These are phyloP conservation scores for Dinochytrium kinnereticum DNA, from an alignment of 371 early-diverging fungal species.

Conservation along the genomic window DNA sequence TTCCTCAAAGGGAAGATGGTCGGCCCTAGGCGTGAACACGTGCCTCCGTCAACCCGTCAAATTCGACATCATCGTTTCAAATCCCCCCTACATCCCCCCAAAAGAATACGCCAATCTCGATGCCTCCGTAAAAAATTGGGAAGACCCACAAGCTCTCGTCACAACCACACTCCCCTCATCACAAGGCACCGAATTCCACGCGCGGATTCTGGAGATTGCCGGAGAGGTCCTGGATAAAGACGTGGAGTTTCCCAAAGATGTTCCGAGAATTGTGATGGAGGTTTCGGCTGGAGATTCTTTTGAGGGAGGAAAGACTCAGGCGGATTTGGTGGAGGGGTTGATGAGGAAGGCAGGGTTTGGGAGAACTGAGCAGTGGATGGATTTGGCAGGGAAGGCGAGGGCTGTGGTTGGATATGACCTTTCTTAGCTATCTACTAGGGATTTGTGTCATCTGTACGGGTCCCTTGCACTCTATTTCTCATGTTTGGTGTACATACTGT, in stretches of 20 bases:
- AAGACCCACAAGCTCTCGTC: slow-evolving; percentile 80
- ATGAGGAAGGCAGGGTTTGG: slow-evolving; percentile 60
- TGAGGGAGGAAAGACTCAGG: slow-evolving; percentile 50
- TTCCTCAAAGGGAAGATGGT: background rate
- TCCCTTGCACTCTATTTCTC: too few species aligned
- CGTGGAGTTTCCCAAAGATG: slow-evolving; percentile 25
- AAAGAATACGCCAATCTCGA: slow-evolving; percentile 70
- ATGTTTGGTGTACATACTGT: too few species aligned
- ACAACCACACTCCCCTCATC: slow-evolving; percentile 55
- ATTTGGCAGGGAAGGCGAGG: slow-evolving; percentile 71
- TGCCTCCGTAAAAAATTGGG: slow-evolving; percentile 81
- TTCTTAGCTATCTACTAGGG: too few species aligned
- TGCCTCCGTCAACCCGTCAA: slow-evolving; percentile 6
- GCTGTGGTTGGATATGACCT: slow-evolving; percentile 47
- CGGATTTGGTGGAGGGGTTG: slow-evolving; percentile 44
- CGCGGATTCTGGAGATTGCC: slow-evolving; percentile 47
- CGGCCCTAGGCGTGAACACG: background rate
- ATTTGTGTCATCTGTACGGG: too few species aligned
- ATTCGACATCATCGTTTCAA: slow-evolving; percentile 78
- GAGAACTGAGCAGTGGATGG: slow-evolving; percentile 69
- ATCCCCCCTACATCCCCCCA: slow-evolving; percentile 90
- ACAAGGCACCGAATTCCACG: slow-evolving; percentile 69
- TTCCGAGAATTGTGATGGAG: slow-evolving; percentile 80
- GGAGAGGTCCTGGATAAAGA: slow-evolving; percentile 17
- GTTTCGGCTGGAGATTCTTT: slow-evolving; percentile 67